These are phyloP conservation scores for Scenedesmus sp. DNA, from an alignment of 163 green algal species.

Conservation along the genomic window DNA sequence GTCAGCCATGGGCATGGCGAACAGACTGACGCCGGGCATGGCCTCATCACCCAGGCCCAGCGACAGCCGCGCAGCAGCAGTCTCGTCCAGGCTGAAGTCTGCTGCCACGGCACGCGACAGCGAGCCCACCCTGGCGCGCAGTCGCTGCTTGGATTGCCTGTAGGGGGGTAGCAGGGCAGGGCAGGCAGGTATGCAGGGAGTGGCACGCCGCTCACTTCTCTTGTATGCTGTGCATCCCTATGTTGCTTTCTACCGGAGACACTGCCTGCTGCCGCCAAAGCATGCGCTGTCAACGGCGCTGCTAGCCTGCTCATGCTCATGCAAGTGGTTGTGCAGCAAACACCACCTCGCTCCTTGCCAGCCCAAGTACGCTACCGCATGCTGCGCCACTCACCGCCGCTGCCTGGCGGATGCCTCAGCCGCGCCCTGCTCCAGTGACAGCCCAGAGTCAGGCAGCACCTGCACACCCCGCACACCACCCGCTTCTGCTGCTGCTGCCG, in stretches of 20 bases:
- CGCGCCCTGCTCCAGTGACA: background rate
- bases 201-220: background rate
- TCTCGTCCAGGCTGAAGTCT: slow-evolving; percentile 57
- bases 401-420: slow-evolving; percentile 1
- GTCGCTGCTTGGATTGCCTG: slow-evolving; percentile 27
- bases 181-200: background rate
- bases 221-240: background rate
- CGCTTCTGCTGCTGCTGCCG: background rate
- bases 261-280: too few species aligned
- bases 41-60: slow-evolving; percentile 51
- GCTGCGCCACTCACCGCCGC: slow-evolving; percentile 1
- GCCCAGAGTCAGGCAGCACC: slow-evolving; percentile 14
- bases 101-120: slow-evolving; percentile 45
- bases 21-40: slow-evolving; percentile 58
- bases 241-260: too few species aligned
- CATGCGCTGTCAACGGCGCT: too few species aligned
- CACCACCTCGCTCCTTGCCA: background rate
- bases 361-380: background rate
- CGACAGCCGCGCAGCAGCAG: slow-evolving; percentile 29
- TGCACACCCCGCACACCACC: slow-evolving; percentile 9
- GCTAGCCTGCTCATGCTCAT: too few species aligned
- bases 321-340: too few species aligned
- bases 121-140: slow-evolving; percentile 17
- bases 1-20: slow-evolving; percentile 55
- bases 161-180: background rate